Base-by-base conservation (phyloP, 805 yeast species). In the Diddensiella caesifluorescens region DNA sequence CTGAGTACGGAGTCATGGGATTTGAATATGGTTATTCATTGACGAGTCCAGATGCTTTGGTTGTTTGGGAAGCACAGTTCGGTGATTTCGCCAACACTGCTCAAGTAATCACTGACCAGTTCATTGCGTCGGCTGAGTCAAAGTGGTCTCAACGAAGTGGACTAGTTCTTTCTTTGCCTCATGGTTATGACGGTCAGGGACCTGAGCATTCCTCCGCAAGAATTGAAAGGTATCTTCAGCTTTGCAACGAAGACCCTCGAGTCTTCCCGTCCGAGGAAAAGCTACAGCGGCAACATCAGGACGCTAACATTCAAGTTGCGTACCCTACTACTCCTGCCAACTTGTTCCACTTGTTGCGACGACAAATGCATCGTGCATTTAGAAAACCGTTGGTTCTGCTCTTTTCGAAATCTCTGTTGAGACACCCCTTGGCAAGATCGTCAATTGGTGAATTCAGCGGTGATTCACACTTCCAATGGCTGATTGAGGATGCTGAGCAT, bases 61-160 rank as follows among this genome's bases (percentile, higher is more conserved):
- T 90, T 39, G 82, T 83, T 73, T 92, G 99, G 99, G 99, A 92
- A 72, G 98, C 97, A 45, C 99, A 92, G 74, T 92, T 92, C 58
- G 99, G 99, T 78, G 99, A 92, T 71, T 92, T 92, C 60, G 99
- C 98, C 60, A 92, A 92, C 76, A 92, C 97, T 54, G 98, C 97
- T 15, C 98, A 92, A 73, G 97, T 92, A 51, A 84, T 92, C 56
- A 75, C 86, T 56, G 99, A 92, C 67, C 98, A 92, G 73, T 92
- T 92, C 65, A 77, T 92, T 61, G 84, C 97, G 34, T 86, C 89
- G 62, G 98, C 95, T 65, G 99, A 92, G 72, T 78, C 89, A 54
- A 92, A 92, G 72, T 92, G 99, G 99, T 84, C 86, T 65, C 98
- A 92, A 75, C 84, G 99, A 70, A 86, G 96, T 10, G 99, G 99